phyloP scores from a whole-genome alignment of 2,329 filamentous ascomycete genomes.

The Colletotrichum echinochloae region DNA sequence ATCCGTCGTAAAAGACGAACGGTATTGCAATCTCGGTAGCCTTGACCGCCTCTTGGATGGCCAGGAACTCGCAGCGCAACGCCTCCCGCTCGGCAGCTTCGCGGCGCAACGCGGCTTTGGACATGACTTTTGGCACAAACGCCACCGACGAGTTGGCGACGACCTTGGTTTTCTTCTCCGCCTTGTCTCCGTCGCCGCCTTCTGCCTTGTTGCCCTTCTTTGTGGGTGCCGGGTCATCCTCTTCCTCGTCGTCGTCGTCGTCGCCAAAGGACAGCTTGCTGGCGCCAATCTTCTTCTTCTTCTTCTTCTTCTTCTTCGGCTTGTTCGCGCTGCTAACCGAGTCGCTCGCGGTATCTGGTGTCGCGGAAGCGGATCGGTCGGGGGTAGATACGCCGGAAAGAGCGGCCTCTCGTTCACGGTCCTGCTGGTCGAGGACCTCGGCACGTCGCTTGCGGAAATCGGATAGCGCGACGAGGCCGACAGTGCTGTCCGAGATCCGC shows the following conservation, averaged over 20 bases:
- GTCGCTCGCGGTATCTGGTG: slow-evolving; percentile 57
- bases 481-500: slow-evolving; percentile 84
- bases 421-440: slow-evolving; percentile 91
- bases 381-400: slow-evolving; percentile 60
- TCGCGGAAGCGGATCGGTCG: slow-evolving; percentile 61
- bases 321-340: slow-evolving; percentile 46
- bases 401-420: slow-evolving; percentile 78
- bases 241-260: slow-evolving; percentile 72
- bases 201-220: slow-evolving; percentile 40
- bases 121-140: slow-evolving; percentile 74
- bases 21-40: slow-evolving; percentile 90
- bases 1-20: slow-evolving; percentile 97
- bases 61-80: slow-evolving; percentile 84
- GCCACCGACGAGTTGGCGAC: slow-evolving; percentile 71
- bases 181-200: slow-evolving; percentile 44
- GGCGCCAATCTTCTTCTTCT: slow-evolving; percentile 53
- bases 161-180: slow-evolving; percentile 60
- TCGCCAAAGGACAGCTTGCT: slow-evolving; percentile 73
- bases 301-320: slow-evolving; percentile 61
- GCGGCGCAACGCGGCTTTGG: slow-evolving; percentile 80
- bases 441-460: slow-evolving; percentile 97
- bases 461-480: slow-evolving; percentile 90
- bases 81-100: slow-evolving; percentile 85
- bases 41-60: slow-evolving; percentile 87
- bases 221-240: slow-evolving; percentile 47